Base-by-base conservation (phyloP, 2,329 filamentous ascomycete species). In the Botrytis sinoallii region DNA sequence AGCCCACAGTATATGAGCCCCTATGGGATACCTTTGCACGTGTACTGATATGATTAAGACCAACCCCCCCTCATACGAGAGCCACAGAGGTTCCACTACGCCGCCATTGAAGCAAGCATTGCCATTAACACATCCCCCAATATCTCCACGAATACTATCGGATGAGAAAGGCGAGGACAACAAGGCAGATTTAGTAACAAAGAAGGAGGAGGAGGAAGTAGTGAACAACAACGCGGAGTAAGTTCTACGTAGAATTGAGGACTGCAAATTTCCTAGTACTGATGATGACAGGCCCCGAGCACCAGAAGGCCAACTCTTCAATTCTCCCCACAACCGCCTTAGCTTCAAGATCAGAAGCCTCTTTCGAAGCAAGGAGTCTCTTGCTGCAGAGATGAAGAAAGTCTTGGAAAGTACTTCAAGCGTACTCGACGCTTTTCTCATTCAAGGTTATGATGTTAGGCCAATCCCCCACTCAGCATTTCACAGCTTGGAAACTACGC, bases 291-390 rank as follows among this genome's bases (percentile, higher is more conserved):
- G 79, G 35, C 48, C 75, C 18, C 40, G 46, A 61, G 20, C 40
- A 65, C 65, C 71, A 44, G 74, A 76, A 42, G 74, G 75, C 55
- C 76, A 68, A 44, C 76, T 79, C 12, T 79, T 80, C 57, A 77
- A 74, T 22, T 70, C 78, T 4, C 74, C 76, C 9, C 70, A 77
- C 22, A 75, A 73, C 57, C 61, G 73, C 12, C 48, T 79, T 29
- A 69, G 71, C 10, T 79, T 79, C 65, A 79, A 77, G 63, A 44
- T 79, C 32, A 79, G 74, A 69, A 77, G 69, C 35, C 46, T 79
- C 8, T 79, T 80, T 74, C 72, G 77, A 65, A 79, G 77, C 70
- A 80, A 79, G 70, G 55, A 76, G 25, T 79, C 79, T 29, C 79
- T 80, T 44, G 79, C 78, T 60, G 48, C 69, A 22, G 79, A 80